Base-by-base conservation (phyloP, 2,329 filamentous ascomycete genomes). In the Nothopassalora personata region DNA sequence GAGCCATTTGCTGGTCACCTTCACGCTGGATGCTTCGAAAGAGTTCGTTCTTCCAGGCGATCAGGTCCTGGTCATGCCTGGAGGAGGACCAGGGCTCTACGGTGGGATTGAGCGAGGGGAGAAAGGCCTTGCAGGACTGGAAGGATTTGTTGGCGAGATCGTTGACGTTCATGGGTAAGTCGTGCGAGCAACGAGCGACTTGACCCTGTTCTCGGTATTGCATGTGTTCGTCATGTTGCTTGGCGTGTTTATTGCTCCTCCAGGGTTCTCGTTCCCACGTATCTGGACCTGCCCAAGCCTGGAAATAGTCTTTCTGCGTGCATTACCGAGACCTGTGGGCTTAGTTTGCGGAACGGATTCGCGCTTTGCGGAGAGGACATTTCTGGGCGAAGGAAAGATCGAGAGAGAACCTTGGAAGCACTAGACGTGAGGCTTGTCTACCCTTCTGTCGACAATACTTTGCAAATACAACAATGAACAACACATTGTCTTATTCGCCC, bases 11-110 rank as follows among this genome's bases (percentile, higher is more conserved):
- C 71, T 87, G 54, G 83, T 91, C 43, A 83, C 81, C 1, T 79
- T 93, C 59, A 86, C 89, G 65, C 81, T 92, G 52, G 77, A 90
- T 23, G 83, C 83, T 7, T 84, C 81, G 39, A 81, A 85, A 55
- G 89, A 92, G 71, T 92, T 87, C 82, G 82, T 91, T 54, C 86
- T 91, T 72, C 72, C 87, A 53, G 88, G 86, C 2, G 86, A 86
- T 43, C 84, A 83, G 61, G 84, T 91, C 28, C 77, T 92, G 50
- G 77, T 92, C 10, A 80, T 91, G 72, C 88, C 90, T 63, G 88
- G 88, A 3, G 86, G 86, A 15, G 85, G 84, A 47, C 84, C 84
- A 54, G 86, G 79, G 0, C 71, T 79, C 1, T 76, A 78, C 36
- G 78, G 87, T 63, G 83, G 80, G 47, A 85, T 81, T 33, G 76